Evolutionary conservation across 495 filamentous ascomycete genomes (phyloP).

Genomic region (Tuber microsphaerosporum): DNA sequence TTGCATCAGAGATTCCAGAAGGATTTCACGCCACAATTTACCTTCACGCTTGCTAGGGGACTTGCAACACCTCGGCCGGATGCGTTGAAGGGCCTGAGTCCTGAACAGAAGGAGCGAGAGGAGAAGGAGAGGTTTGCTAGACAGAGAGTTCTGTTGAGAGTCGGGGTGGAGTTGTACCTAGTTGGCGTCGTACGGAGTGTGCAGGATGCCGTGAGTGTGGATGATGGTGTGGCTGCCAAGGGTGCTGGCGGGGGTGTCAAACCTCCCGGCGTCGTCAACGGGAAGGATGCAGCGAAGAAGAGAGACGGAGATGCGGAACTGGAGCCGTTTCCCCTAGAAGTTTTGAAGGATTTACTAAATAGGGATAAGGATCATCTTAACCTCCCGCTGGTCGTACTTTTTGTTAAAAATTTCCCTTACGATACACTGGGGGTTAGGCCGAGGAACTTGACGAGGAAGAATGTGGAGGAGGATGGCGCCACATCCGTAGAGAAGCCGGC

Average conservation of each 20-base stretch:
- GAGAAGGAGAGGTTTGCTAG: constrained; percentile 86
- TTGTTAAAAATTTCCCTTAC: constrained; percentile 95
- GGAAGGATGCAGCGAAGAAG: constrained; percentile 49
- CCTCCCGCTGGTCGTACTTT: constrained; percentile 80
- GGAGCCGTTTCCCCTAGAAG: constrained; percentile 91
- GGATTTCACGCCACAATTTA: constrained; percentile 86
- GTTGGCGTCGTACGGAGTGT: constrained; percentile 78
- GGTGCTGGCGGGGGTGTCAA: constrained; percentile 52
- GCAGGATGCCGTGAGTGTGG: constrained; percentile 79
- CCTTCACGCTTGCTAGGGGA: constrained; percentile 86
- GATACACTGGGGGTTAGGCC: constrained; percentile 77
- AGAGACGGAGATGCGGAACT: constrained; percentile 37
- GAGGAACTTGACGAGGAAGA: constrained; percentile 59
- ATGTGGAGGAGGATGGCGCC: constrained; percentile 74
- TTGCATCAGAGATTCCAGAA: constrained; percentile 89
- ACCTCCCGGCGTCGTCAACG: constrained; percentile 40
- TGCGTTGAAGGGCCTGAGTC: constrained; percentile 66
- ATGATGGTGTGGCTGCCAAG: constrained; percentile 59
- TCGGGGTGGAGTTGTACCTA: constrained; percentile 95
- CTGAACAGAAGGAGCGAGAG: constrained; percentile 84
- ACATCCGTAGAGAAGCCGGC: constrained; percentile 52
- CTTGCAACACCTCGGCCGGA: constrained; percentile 87
- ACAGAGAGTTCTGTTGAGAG: constrained; percentile 76
- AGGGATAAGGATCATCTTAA: constrained; percentile 90
- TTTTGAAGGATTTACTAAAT: constrained; percentile 89